Conservation (phyloP, 257 asterid genomes). For the Solanum neorickii region DNA sequence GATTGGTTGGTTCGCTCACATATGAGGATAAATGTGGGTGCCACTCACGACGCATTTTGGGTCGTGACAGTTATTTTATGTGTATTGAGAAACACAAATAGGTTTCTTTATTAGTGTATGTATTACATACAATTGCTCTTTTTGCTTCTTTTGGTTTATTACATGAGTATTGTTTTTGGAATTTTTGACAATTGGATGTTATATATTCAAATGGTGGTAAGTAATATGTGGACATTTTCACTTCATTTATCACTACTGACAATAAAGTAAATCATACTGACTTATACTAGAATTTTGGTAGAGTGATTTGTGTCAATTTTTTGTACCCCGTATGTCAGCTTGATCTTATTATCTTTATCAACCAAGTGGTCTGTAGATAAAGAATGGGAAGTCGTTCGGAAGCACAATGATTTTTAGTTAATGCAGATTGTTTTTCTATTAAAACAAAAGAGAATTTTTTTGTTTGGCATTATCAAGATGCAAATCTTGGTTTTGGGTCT, state of each 20-base stretch:
- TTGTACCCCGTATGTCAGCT: too few relatives aligned
- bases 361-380: too few relatives aligned
- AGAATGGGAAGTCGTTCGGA: too few relatives aligned
- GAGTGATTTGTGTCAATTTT: too few relatives aligned
- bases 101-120: background rate
- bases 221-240: background rate
- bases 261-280: background rate
- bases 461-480: conserved; percentile 39
- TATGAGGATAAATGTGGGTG: too few relatives aligned
- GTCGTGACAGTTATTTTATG: background rate
- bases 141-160: background rate
- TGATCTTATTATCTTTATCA: too few relatives aligned
- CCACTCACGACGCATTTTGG: too few relatives aligned
- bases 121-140: background rate
- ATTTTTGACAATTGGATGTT: background rate
- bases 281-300: background rate
- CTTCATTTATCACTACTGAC: background rate
- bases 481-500: conserved; percentile 35
- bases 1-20: too few relatives aligned
- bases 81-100: background rate
- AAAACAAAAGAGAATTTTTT: conserved; percentile 15
- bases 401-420: too few relatives aligned
- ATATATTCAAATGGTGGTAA: too few relatives aligned
- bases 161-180: background rate
- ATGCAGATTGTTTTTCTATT: too few relatives aligned